Evolutionary conservation across 2,329 filamentous ascomycete genomes (phyloP), one percentile per base, ranked within the genome.

Genomic region (Lachnellula subtilissima): DNA sequence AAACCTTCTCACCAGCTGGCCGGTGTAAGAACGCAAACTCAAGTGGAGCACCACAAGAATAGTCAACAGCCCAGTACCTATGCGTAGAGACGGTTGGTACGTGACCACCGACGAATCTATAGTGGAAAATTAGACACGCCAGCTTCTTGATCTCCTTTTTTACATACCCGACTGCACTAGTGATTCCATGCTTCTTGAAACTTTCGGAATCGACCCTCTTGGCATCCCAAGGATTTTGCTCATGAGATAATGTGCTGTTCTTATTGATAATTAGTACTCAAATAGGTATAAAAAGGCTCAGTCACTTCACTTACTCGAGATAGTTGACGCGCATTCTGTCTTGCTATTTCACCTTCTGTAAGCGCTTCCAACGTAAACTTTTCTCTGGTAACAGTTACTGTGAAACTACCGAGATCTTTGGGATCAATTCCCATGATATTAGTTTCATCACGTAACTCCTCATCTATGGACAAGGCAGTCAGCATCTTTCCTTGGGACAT

Each of bases 111-210:
- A 51, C 37, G 25, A 51, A 32, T 28, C 49, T 51, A 11, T 11
- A 17, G 51, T 4, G 36, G n/a, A 15, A 53, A 25, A 42, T 56
- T 54, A 4, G 36, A 43, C 3, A 46, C 11, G 11, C 37, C 19
- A 6, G 56, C 39, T 6, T 57, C 35, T 23, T 50, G 56, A 7
- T 50, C 46, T 53, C 11, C 3, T 25, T 28, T 28, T 28, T 6
- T 28, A 53, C 54, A 19, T 53, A 57, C 43, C 23, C 14, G 23
- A 37, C 14, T 15, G 52, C 35, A 8, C n/a, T 49, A 0, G 47
- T 53, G 19, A 58, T 53, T 2, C 52, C 55, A 17, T 55, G 48
- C 46, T 59, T 54, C 19, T 57, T 54, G 15, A 46, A 56, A 23
- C 35, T 59, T 15, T 49, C 36, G 12, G 32, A 22, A 19, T 57